Conservation (phyloP, 352 stramenopile species). For the Globisporangium spinosum region DNA sequence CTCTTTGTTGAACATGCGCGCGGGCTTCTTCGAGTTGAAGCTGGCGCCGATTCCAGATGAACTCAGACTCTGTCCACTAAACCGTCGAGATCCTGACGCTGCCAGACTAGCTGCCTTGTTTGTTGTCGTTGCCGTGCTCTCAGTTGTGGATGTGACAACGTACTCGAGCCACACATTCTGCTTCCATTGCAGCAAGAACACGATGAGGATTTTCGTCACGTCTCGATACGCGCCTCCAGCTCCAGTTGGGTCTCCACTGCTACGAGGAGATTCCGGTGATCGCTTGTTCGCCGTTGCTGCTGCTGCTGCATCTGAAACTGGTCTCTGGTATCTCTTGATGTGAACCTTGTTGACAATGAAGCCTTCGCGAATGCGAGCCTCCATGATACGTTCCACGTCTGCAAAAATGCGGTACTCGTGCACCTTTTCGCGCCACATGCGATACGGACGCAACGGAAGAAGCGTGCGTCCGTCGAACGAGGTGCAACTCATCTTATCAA, state of each 20-base stretch:
- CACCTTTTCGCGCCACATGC: constrained; percentile 86
- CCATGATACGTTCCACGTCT: constrained; percentile 75
- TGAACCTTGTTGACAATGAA: constrained; percentile 83
- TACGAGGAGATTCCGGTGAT: constrained; percentile 9
- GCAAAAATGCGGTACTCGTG: constrained; percentile 86
- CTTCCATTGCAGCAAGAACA: constrained; percentile 87
- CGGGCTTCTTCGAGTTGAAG: constrained; percentile 26
- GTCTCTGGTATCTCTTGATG: constrained; percentile 46
- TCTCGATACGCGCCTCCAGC: constrained; percentile 19
- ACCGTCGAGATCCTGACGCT: constrained; percentile 1
- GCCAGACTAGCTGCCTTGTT: neutral
- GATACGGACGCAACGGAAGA: constrained; percentile 68
- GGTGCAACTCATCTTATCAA: constrained; percentile 65
- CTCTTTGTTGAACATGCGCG: constrained; percentile 34
- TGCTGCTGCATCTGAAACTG: constrained; percentile 16
- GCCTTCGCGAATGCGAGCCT: constrained; percentile 76
- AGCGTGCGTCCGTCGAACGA: constrained; percentile 65
- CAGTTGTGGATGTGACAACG: constrained; percentile 67
- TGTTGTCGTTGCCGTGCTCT: constrained; percentile 20
- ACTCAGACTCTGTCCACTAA: constrained; percentile 11
- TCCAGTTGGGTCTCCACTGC: constrained; percentile 1
- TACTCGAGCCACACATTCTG: constrained; percentile 90
- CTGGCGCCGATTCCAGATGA: constrained; percentile 11
- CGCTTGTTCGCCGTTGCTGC: constrained; percentile 16
- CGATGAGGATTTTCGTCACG: constrained; percentile 68